These are phyloP conservation scores for Rhipidocladum racemiflorum DNA, from an alignment of 176 grass and related monocot species.

Conservation along the genomic window DNA sequence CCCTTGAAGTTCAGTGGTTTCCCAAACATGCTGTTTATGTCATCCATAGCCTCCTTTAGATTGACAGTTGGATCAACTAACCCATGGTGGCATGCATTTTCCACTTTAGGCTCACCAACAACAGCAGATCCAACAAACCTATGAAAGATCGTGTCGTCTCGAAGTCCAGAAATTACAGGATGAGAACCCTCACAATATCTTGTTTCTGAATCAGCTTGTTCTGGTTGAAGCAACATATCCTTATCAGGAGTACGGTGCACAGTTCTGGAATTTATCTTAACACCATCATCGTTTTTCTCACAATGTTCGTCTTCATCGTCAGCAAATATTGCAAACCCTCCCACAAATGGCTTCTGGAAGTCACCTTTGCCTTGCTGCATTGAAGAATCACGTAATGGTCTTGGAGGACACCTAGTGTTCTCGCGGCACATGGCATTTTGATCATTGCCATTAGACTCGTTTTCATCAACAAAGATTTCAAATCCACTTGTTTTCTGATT, in stretches of 20 bases:
- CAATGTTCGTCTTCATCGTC: constrained; percentile 62
- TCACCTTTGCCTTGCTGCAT: constrained; percentile 12
- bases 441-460: constrained; percentile 19
- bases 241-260: constrained; percentile 19
- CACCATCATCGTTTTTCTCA: constrained; percentile 19
- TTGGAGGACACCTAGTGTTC: constrained; percentile 25
- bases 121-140: constrained; percentile 84
- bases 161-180: constrained; percentile 39
- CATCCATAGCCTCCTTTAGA: constrained; percentile 87
- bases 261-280: neutral
- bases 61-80: constrained; percentile 85
- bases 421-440: constrained; percentile 18
- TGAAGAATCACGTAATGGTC: constrained; percentile 23
- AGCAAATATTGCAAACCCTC: constrained; percentile 68
- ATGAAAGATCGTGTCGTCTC: constrained; percentile 69
- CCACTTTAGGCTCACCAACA: constrained; percentile 66
- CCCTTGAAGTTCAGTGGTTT: constrained; percentile 68
- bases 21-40: constrained; percentile 92
- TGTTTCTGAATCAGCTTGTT: constrained; percentile 23
- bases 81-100: constrained; percentile 93
- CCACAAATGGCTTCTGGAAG: constrained; percentile 52
- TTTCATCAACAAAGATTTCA: constrained; percentile 75
- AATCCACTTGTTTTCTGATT: constrained; percentile 40
- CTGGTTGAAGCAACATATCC: neutral
- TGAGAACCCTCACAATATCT: constrained; percentile 2